A percentile compares a stretch with the other conserved stretches of the same genome.
Conservation (phyloP, 257 asterid species). For the Echium plantagineum region DNA sequence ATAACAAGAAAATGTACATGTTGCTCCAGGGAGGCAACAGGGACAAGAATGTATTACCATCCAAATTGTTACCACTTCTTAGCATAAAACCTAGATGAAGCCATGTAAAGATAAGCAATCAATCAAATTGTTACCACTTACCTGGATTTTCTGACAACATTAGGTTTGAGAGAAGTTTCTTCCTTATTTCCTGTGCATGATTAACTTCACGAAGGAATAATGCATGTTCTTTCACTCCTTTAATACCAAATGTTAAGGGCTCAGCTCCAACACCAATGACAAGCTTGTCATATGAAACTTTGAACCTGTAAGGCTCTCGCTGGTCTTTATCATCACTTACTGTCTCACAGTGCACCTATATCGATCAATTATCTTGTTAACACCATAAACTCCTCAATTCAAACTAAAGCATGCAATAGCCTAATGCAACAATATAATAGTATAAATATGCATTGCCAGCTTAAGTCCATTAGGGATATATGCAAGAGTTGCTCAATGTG, state of each 20-base stretch:
- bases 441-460: background rate
- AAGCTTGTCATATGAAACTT: constrained; percentile 86
- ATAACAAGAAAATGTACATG: no score
- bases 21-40: no score
- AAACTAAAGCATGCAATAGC: background rate
- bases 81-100: background rate
- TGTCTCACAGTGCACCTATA: constrained; percentile 68
- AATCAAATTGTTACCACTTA: constrained; percentile 16
- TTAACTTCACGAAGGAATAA: constrained; percentile 77
- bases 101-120: background rate
- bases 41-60: no score
- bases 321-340: constrained; percentile 26
- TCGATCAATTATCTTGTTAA: background rate
- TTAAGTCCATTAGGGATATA: no score
- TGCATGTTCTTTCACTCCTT: constrained; percentile 74
- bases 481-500: no score
- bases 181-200: constrained; percentile 91
- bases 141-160: constrained; percentile 94
- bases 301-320: constrained; percentile 44
- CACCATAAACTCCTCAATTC: background rate
- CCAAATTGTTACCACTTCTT: no score
- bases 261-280: constrained; percentile 88
- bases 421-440: background rate
- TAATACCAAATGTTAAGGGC: constrained; percentile 80
- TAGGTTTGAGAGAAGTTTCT: constrained; percentile 74